Base-by-base conservation (phyloP, 2,329 filamentous ascomycete genomes). In the Trichoderma koningiopsis region DNA sequence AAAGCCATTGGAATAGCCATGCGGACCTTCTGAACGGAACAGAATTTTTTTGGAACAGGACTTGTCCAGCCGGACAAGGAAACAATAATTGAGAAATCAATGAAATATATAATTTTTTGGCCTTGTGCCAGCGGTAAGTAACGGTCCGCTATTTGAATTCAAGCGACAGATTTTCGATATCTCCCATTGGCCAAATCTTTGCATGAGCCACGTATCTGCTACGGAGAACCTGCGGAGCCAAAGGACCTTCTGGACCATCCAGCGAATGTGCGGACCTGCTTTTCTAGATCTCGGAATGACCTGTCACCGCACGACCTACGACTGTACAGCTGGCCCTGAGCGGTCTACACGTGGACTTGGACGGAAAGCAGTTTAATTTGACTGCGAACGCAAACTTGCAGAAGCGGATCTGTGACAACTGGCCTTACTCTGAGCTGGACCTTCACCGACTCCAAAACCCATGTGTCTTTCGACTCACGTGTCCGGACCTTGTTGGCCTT, bases 61-160 rank as follows among this genome's bases (percentile, higher is more conserved):
- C 74, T 74, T 76, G 77, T 78, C 76, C 70, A 72, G 55, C 76
- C 75, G 76, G 76, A 76, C 75, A 74, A 76, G 75, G 74, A 69
- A 70, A 73, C 65, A 71, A 74, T 35, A 71, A 74, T 37, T 67
- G 40, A 67, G 64, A 67, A 67, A 59, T 72, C 76, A 77, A 74
- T 71, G 75, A 76, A 73, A 61, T 66, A 69, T 71, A 68, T 62
- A 70, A 53, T 59, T 47, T 68, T 58, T 64, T 72, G 76, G 73
- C 73, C 14, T 68, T 16, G 67, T 63, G 74, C 74, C 73, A 60
- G 57, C 70, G 72, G 81, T 82, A 71, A 82, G 81, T 82, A 81
- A 7, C 81, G 72, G 76, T 77, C 80, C 79, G 73, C 72, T 53
- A 59, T 68, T 62, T 55, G 58, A 70, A 63, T 68, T 68, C 29